A percentile compares a stretch with the other conserved stretches of the same genome.
phyloP scores from a whole-genome alignment of 2,329 filamentous ascomycete genomes.

The Monosporascus sp. region DNA sequence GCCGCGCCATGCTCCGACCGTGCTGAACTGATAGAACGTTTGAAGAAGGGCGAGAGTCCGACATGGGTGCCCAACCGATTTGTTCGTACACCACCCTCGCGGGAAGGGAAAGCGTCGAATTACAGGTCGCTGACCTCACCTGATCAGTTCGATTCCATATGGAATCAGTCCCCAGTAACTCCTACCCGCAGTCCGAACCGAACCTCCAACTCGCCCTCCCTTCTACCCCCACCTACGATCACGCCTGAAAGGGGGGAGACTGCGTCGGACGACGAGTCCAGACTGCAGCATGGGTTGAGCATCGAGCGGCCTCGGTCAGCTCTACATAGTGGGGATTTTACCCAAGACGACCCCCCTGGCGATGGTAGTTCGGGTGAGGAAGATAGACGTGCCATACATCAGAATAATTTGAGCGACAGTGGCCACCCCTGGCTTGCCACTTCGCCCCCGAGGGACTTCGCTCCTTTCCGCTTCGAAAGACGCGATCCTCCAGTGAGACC shows the following conservation, averaged over 20 bases:
- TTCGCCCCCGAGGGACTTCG: conserved; percentile 50
- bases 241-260: conserved; percentile 39
- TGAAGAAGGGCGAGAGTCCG: conserved; percentile 75
- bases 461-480: conserved; percentile 39
- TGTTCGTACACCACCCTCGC: conserved; percentile 35
- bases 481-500: conserved; percentile 25
- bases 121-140: conserved; percentile 10
- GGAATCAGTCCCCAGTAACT: conserved; percentile 29
- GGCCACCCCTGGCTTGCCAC: conserved; percentile 45
- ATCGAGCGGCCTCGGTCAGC: conserved; percentile 81
- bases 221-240: conserved; percentile 43
- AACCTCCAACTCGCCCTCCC: conserved; percentile 30
- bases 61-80: conserved; percentile 65
- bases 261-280: conserved; percentile 34
- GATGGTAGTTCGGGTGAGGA: conserved; percentile 16
- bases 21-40: conserved; percentile 73
- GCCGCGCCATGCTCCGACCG: conserved; percentile 51
- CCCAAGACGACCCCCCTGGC: conserved; percentile 34
- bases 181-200: conserved; percentile 32
- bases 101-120: background rate
- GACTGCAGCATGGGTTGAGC: conserved; percentile 50
- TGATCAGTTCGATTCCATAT: conserved; percentile 31
- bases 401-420: conserved; percentile 6
- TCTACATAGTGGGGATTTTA: conserved; percentile 64
- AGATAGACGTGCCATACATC: conserved; percentile 12